Evolutionary conservation across 805 yeast species (phyloP), one percentile per base, ranked within the genome.

Genomic region (Candida fluviatilis): DNA sequence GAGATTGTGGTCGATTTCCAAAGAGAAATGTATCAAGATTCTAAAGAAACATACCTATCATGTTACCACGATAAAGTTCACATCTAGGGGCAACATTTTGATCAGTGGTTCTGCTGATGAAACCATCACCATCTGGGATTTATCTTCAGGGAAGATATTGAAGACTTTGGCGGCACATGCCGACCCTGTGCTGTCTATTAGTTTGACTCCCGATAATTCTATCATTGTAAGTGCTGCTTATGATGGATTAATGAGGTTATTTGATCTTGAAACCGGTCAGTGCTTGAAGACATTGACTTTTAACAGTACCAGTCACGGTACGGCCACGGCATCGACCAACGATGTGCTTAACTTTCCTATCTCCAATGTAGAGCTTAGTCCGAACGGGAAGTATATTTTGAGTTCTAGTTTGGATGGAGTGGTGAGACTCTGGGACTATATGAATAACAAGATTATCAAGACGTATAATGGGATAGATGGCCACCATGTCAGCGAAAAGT

Each of bases 121-220:
- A 55, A 87, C 91, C 36, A 81, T 93, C 12, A 75, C 90, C 36
- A 73, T 91, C 2, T 91, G 99, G 99, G 96, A 91, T 58, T 75
- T 83, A 2, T 66, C 69, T 23, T 66, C 77, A 14, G 95, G 95
- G 1, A 72, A 72, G 28, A 75, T 85, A 39, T 62, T 88, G 49
- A 80, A 84, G 52, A 86, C 95, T 0, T 64, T 91, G 35, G 84
- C 95, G 28, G 97, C 98, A 0, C 99, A 91, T 60, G 78, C 95
- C 0, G 97, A 88, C 49, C 95, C 97, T 0, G 84, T 93, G 2
- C 78, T 86, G 16, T 73, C 86, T 0, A 66, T 90, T 1, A 82
- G 87, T 50, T 62, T 91, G 34, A 77, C 85, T 2, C 79, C 76
- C 39, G 96, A 85, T 48, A 89, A 90, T 41, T 74, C 95, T 0